A percentile compares a stretch with the other conserved stretches of the same genome.
Conservation (phyloP, 257 asterid genomes). For the Voacanga thouarsii region DNA sequence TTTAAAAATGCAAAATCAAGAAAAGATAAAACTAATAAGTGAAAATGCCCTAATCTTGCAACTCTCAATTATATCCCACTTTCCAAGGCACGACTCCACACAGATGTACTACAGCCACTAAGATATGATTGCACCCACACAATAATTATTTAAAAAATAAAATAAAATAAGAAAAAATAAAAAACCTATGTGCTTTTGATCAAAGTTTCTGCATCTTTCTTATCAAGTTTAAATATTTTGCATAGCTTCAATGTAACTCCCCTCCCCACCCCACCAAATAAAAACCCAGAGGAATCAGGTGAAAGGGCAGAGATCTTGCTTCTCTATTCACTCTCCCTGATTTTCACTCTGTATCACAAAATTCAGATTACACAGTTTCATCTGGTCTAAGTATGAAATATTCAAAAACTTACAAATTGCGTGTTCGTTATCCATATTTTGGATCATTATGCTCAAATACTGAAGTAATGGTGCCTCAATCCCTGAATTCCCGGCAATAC, state of each 20-base stretch:
- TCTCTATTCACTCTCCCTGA: neutral
- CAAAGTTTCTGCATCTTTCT: neutral
- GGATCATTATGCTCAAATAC: slow-evolving; percentile 27
- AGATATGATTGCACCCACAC: too few relatives aligned
- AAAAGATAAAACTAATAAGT: neutral
- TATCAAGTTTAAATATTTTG: neutral
- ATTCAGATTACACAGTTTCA: neutral
- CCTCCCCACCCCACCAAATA: neutral
- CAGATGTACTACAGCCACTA: too few relatives aligned
- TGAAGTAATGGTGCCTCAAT: slow-evolving; percentile 23
- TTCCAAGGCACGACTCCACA: neutral
- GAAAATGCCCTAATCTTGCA: neutral
- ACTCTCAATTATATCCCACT: neutral
- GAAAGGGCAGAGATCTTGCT: neutral
- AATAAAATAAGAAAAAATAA: too few relatives aligned
- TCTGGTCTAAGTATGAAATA: neutral
- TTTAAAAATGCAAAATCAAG: neutral
- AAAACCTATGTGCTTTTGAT: neutral
- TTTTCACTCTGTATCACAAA: neutral
- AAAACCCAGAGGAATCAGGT: neutral
- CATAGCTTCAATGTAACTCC: neutral
- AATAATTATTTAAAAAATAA: too few relatives aligned
- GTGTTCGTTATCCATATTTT: slow-evolving; percentile 15
- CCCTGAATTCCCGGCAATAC: slow-evolving; percentile 14
- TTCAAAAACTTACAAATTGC: slow-evolving; percentile 21